Base-by-base conservation (phyloP, 1,284 basidiomycete genomes). In the Mycena citricolor region DNA sequence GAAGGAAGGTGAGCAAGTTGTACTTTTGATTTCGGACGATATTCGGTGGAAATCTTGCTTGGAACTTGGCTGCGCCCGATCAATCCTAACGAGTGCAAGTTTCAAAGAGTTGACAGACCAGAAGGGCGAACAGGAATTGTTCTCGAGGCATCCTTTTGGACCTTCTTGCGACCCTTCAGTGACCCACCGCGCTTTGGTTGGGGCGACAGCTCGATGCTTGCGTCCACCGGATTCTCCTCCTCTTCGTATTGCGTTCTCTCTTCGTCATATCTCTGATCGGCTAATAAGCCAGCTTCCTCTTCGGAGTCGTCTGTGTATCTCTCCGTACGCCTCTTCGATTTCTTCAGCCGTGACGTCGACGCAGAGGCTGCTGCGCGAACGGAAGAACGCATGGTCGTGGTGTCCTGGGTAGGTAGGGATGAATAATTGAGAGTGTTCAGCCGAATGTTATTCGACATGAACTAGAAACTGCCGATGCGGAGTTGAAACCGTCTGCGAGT, bases 11-110 rank as follows among this genome's bases (percentile, higher is more conserved):
- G 67, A 93, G 76, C 39, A 90, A 69, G 61, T 93, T 97, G 76
- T 99, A 99, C 69, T 99, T 99, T 65, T 98, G 95, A 60, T 99
- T 99, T 55, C 91, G 85, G 31, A 98, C 89, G 24, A 89, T 84
- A 65, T 99, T 99, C 22, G 93, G 79, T 45, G 81, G 79, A 52
- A 79, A 90, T 50, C 70, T 71, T 24, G 70, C 74, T 57, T 83
- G 84, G 13, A 83, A 56, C 65, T 87, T 90, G 24, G 86, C 85
- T 84, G 58, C 2, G 33, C 35, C 22, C 31, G 14, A 51, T 33
- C n/a, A 31, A 21, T 8, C 24, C 43, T 32, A 42, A 46, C 14
- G 28, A 30, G 2, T 14, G 4, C n/a, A 8, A 24, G 11, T n/a
- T 8, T 17, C 10, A 14, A 43, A 19, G 38, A 21, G 16, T 26